Percentiles rank a stretch among this genome's conserved stretches.
phyloP scores from a whole-genome alignment of 768 basidiomycete species.

The Kockovaella imperatae region DNA sequence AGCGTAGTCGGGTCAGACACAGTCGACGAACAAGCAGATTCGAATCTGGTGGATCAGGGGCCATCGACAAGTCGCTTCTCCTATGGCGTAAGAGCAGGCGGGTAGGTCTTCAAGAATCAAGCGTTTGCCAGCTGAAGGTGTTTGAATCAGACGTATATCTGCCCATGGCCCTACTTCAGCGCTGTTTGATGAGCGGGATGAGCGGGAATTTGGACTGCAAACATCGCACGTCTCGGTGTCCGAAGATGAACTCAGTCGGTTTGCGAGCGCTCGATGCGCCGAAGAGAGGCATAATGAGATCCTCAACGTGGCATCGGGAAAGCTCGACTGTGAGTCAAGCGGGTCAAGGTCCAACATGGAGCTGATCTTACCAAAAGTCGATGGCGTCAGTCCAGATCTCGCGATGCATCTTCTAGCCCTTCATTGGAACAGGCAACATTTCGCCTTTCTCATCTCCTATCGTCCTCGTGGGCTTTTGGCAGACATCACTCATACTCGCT shows the following conservation, averaged over 20 bases:
- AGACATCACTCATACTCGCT: background rate
- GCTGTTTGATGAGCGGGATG: constrained; percentile 6
- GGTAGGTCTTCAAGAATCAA: background rate
- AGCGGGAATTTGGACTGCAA: constrained; percentile 1
- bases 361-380: too few relatives aligned
- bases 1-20: background rate
- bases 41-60: background rate
- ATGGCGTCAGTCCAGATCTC: constrained; percentile 16
- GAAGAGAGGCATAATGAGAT: constrained; percentile 15
- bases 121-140: background rate
- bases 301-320: too few relatives aligned
- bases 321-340: too few relatives aligned
- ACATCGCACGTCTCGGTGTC: background rate
- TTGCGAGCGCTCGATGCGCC: constrained; percentile 5
- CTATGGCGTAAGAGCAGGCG: background rate
- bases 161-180: constrained; percentile 14
- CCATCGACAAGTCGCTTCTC: too few relatives aligned
- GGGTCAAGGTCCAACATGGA: too few relatives aligned
- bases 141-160: background rate
- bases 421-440: constrained; percentile 27
- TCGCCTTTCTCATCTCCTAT: constrained; percentile 22
- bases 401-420: constrained; percentile 21
- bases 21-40: background rate
- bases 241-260: constrained; percentile 1
- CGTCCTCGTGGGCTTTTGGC: constrained; percentile 7